Evolutionary conservation across 441 rosid genomes (phyloP).

Genomic region (Populus hybrid): DNA sequence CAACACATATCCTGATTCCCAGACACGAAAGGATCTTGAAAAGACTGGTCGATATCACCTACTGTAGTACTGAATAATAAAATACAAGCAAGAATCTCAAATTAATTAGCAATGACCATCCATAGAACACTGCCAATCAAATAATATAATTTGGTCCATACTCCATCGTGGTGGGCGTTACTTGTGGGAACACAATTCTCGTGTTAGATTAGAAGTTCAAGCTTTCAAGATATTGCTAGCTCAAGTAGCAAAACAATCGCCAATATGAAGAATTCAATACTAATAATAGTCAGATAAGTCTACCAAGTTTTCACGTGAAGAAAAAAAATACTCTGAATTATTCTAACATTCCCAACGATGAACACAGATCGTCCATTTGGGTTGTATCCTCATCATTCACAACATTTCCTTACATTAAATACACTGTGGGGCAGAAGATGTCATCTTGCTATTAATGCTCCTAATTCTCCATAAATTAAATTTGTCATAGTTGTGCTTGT

Average conservation of each 20-base stretch:
- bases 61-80: background rate
- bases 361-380: constrained; percentile 1
- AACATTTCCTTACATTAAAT: background rate
- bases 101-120: background rate
- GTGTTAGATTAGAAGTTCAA: background rate
- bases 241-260: background rate
- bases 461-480: background rate
- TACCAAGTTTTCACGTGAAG: background rate
- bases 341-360: background rate
- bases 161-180: background rate
- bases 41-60: background rate
- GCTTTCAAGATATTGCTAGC: background rate
- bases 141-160: background rate
- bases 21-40: background rate
- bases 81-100: background rate
- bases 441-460: background rate
- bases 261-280: background rate
- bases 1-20: background rate
- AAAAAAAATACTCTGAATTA: background rate
- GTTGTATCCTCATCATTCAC: background rate
- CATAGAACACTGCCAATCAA: background rate
- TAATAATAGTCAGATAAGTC: background rate
- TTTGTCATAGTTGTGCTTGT: background rate
- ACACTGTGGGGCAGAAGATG: background rate
- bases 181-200: background rate